Percentiles rank a stretch among this genome's conserved stretches.
These are phyloP conservation scores for Cercophora scortea DNA, from an alignment of 495 filamentous ascomycete species.

Conservation along the genomic window DNA sequence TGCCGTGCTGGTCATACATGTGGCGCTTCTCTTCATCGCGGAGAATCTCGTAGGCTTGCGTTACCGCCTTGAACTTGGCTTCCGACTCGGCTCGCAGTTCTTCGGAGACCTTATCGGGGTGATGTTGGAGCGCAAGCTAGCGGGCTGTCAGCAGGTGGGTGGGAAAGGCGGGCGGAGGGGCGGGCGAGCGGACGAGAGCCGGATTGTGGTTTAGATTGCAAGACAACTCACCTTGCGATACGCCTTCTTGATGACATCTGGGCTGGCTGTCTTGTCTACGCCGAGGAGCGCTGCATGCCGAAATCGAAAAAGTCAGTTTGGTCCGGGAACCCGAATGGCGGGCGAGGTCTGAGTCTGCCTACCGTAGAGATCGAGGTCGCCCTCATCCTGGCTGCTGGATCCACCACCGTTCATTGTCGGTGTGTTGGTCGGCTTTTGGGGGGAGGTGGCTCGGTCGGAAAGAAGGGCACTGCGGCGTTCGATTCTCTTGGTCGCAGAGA, in stretches of 20 bases:
- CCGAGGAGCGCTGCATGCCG: constrained; percentile 59
- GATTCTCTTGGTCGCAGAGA: neutral
- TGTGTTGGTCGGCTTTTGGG: constrained; percentile 16
- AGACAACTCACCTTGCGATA: constrained; percentile 73
- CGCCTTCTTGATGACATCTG: constrained; percentile 89
- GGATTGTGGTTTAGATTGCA: neutral
- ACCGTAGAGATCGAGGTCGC: constrained; percentile 66
- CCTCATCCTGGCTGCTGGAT: constrained; percentile 23
- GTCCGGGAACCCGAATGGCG: neutral
- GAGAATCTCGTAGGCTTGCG: constrained; percentile 94
- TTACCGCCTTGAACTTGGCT: constrained; percentile 81
- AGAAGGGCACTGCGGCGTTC: neutral
- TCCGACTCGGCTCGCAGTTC: constrained; percentile 76
- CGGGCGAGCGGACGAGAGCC: neutral
- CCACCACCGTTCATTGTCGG: constrained; percentile 29
- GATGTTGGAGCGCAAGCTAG: constrained; percentile 78
- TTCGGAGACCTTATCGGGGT: constrained; percentile 94
- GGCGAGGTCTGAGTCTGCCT: constrained; percentile 14
- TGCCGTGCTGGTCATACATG: constrained; percentile 87
- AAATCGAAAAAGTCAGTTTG: constrained; percentile 2
- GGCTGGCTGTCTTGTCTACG: constrained; percentile 58
- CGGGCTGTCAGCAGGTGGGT: constrained; percentile 11
- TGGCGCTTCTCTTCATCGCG: constrained; percentile 90
- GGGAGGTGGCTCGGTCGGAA: constrained; percentile 3
- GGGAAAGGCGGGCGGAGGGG: neutral